Conservation (phyloP, 495 filamentous ascomycete genomes). For the Clohesyomyces aquaticus region DNA sequence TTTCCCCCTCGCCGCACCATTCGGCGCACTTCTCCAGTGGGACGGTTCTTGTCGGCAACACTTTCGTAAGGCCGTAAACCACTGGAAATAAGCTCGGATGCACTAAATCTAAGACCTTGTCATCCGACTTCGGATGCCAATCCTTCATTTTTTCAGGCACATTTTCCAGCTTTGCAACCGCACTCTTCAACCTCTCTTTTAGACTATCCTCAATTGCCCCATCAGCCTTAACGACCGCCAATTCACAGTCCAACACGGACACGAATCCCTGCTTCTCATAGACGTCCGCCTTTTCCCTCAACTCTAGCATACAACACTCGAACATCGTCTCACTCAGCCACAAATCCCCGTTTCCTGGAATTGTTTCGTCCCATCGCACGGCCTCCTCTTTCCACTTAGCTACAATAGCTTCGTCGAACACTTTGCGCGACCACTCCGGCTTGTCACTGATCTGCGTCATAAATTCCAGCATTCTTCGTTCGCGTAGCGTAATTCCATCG, state of each 20-base stretch:
- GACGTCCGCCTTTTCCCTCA: conserved; percentile 9
- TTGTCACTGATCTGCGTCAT: conserved; percentile 48
- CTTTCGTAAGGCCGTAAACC: conserved; percentile 56
- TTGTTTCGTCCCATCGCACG: not conserved
- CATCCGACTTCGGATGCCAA: conserved; percentile 61
- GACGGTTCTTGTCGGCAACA: conserved; percentile 50
- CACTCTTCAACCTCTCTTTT: conserved; percentile 15
- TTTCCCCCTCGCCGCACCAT: conserved; percentile 50
- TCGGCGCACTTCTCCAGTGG: conserved; percentile 51
- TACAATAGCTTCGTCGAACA: conserved; percentile 41
- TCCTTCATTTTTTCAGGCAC: conserved; percentile 51
- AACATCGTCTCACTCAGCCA: conserved; percentile 28
- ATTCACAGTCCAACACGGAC: conserved; percentile 28
- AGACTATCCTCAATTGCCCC: conserved; percentile 16
- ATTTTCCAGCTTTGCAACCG: conserved; percentile 29
- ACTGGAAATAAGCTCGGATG: conserved; percentile 66
- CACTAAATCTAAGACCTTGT: conserved; percentile 62
- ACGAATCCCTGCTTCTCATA: conserved; percentile 20
- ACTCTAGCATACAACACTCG: conserved; percentile 19
- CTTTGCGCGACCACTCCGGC: conserved; percentile 43
- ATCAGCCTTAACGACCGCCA: conserved; percentile 41
- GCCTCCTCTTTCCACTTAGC: conserved; percentile 35
- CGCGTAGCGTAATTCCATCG: conserved; percentile 46
- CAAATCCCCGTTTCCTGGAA: not conserved
- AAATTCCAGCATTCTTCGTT: conserved; percentile 44